phyloP scores from a whole-genome alignment of 768 basidiomycete genomes.

The Hirschioporus abietinus region DNA sequence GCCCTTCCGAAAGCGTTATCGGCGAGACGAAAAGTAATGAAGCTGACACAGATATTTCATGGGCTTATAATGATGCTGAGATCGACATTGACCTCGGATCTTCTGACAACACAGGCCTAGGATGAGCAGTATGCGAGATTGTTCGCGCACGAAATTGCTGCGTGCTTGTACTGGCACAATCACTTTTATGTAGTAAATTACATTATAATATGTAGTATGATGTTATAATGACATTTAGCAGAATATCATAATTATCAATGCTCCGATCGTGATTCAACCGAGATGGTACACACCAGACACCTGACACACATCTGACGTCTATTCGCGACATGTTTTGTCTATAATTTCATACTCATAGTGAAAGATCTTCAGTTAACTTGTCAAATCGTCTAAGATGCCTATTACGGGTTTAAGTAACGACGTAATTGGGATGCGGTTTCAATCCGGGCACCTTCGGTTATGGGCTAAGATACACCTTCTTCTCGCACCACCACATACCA shows the following conservation, averaged over 20 bases:
- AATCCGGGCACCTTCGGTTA: not conserved
- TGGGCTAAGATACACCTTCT: not conserved
- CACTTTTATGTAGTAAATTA: no score
- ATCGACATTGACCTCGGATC: not conserved
- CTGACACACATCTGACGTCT: not conserved
- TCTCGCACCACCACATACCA: not conserved
- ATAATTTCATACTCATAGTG: not conserved
- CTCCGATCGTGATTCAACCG: no score
- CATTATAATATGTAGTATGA: no score
- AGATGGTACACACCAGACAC: not conserved
- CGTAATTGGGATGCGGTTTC: not conserved
- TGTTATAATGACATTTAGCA: no score
- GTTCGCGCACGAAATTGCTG: no score
- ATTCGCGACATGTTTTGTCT: not conserved
- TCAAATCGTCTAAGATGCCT: not conserved
- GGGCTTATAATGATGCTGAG: not conserved
- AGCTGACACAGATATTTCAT: slow-evolving; percentile 1
- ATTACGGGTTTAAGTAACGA: not conserved
- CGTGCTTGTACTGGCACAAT: no score
- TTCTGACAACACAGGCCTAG: not conserved
- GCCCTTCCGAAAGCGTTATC: not conserved
- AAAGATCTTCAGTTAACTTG: not conserved
- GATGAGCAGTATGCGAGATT: not conserved
- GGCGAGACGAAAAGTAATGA: not conserved
- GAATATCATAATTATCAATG: no score